A percentile compares a stretch with the other conserved stretches of the same genome.
Evolutionary conservation across 75 land plant species (phyloP).

Genomic region (Pinus tabuliformis): DNA sequence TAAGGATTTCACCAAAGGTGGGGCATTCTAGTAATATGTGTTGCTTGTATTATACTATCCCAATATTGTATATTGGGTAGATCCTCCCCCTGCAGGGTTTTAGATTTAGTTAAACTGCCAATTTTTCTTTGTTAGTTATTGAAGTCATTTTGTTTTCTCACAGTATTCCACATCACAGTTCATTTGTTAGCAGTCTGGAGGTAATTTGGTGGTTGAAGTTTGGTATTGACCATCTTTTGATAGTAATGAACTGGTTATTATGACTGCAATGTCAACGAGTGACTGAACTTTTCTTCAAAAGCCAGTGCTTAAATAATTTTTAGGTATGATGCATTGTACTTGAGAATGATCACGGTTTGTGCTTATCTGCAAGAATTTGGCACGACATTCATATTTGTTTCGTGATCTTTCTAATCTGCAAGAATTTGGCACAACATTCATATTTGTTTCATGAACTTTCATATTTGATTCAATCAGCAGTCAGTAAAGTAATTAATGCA

Average conservation of each 20-base stretch:
- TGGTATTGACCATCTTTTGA: too few relatives aligned
- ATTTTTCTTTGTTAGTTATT: too few relatives aligned
- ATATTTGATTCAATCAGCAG: background rate
- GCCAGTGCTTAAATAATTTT: background rate
- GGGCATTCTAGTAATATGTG: too few relatives aligned
- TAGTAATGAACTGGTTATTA: background rate
- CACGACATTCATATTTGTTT: background rate
- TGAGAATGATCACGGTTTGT: background rate
- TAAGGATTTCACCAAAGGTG: too few relatives aligned
- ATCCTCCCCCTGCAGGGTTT: too few relatives aligned
- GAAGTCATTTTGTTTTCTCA: too few relatives aligned
- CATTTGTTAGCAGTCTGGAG: too few relatives aligned
- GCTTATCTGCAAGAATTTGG: background rate
- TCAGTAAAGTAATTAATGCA: background rate
- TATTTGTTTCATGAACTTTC: background rate
- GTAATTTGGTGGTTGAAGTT: too few relatives aligned
- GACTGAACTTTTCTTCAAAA: background rate
- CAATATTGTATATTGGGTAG: too few relatives aligned
- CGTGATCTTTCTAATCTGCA: background rate
- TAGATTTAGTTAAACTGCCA: too few relatives aligned
- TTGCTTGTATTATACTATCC: too few relatives aligned
- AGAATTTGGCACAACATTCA: background rate
- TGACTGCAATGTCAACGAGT: background rate
- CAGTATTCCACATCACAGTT: too few relatives aligned
- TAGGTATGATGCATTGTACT: background rate